Evolutionary conservation across 129 eudicot genomes (phyloP).

Genomic region (Solidago caesia): DNA sequence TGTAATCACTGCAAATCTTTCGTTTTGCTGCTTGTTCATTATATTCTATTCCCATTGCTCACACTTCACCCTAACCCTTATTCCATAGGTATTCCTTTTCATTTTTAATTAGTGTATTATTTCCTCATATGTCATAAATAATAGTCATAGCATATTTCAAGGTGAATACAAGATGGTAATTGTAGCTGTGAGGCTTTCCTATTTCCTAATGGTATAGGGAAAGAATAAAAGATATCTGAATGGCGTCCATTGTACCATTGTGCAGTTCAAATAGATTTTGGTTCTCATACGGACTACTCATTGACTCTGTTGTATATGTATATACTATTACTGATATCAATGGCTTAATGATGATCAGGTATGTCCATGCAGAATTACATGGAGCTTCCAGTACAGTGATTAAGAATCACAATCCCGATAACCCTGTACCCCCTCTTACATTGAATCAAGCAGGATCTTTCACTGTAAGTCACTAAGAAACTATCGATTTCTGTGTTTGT

Average conservation of each 20-base stretch:
- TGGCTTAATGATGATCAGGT: constrained; percentile 50
- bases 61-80: background rate
- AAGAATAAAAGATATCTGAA: constrained; percentile 13
- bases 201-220: background rate
- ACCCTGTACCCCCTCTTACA: constrained; percentile 90
- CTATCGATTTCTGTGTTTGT: background rate
- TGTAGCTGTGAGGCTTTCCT: background rate
- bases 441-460: constrained; percentile 97
- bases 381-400: constrained; percentile 98
- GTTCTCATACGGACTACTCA: constrained; percentile 8
- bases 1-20: background rate
- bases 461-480: constrained; percentile 60
- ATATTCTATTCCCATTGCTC: no score
- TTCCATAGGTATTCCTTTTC: background rate
- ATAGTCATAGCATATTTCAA: background rate
- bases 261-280: background rate
- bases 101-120: background rate
- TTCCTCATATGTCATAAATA: constrained; percentile 3
- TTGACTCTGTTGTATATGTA: constrained; percentile 8
- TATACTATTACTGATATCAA: background rate
- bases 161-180: constrained; percentile 13
- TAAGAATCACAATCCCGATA: constrained; percentile 94
- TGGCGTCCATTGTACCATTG: background rate
- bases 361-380: constrained; percentile 95
- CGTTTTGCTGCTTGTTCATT: background rate